Evolutionary conservation across 805 yeast genomes (phyloP), one percentile per base, ranked within the genome.

Genomic region (Candida rishiriensis): DNA sequence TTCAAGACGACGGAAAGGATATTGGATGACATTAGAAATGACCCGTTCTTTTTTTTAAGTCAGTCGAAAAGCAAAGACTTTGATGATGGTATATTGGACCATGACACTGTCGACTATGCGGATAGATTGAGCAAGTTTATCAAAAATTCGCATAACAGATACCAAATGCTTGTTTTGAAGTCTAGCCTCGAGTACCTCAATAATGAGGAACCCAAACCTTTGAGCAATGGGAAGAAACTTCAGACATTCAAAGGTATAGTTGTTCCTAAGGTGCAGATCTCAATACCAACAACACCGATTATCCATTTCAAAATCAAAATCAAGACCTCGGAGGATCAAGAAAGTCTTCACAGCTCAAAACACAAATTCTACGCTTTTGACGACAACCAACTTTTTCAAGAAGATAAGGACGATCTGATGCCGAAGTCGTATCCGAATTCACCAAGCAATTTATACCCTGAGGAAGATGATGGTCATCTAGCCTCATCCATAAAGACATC

Each of bases 1-100:
- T 78, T 78, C 63, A 85, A 85, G 54, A 83, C 91, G 0, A 63
- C 82, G 6, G 85, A 85, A 54, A 67, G 91, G 43, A 68, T 85
- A 16, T 53, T 84, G 17, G 88, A 83, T 57, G 91, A 85, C 54
- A 56, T 85, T 29, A 65, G 75, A 41, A 71, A 68, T 29, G 76
- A 71, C 46, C 57, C 73, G 9, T 49, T 62, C 29, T 69, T 71
- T 47, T 44, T 66, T 11, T 36, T 54, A 14, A 54, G 56, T 13
- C 38, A 47, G 2, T 38, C 15, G 26, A 47, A 38, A 15, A 13
- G 29, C 2, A 7, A 29, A 13, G 48, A 43, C 7, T 44, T 41
- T 11, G 53, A 50, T 6, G 40, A 50, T 5, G 68, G 69, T 13
- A 51, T 69, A 10, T 43, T 69, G 15, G 49, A 50, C 2, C 46